Evolutionary conservation across 805 yeast species (phyloP).

Genomic region (Barnettozyma pratensis): DNA sequence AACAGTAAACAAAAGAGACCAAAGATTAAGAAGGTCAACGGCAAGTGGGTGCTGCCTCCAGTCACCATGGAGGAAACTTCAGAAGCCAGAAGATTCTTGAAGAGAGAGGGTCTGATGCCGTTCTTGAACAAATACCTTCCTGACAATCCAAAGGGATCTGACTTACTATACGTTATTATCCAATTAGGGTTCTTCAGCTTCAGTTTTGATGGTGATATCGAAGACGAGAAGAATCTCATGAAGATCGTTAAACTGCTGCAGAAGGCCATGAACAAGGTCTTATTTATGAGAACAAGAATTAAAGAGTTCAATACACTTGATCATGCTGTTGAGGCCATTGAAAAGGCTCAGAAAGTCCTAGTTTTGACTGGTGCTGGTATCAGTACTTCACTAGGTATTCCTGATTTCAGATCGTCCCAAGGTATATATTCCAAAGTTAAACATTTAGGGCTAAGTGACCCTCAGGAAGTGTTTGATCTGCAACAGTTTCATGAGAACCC

Average conservation of each 20-base stretch:
- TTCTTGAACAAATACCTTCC: slow-evolving; percentile 64
- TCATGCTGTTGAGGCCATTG: slow-evolving; percentile 48
- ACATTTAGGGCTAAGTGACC: slow-evolving; percentile 70
- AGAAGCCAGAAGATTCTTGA: slow-evolving; percentile 48
- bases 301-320: slow-evolving; percentile 52
- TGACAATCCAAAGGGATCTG: slow-evolving; percentile 50
- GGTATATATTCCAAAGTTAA: slow-evolving; percentile 74
- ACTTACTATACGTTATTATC: slow-evolving; percentile 50
- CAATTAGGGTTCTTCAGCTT: slow-evolving; percentile 53
- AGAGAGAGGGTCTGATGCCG: slow-evolving; percentile 49
- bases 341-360: slow-evolving; percentile 53
- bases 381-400: slow-evolving; percentile 84
- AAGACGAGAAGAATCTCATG: slow-evolving; percentile 40
- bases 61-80: slow-evolving; percentile 39
- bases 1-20: slow-evolving; percentile 1
- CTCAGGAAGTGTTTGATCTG: slow-evolving; percentile 85
- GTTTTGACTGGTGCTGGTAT: slow-evolving; percentile 93
- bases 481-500: slow-evolving; percentile 73
- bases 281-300: slow-evolving; percentile 49
- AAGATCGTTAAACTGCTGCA: slow-evolving; percentile 49
- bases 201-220: slow-evolving; percentile 28
- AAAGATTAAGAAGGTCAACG: slow-evolving; percentile 23
- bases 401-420: slow-evolving; percentile 85
- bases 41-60: slow-evolving; percentile 30
- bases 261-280: slow-evolving; percentile 60